These are phyloP conservation scores for Hawksworthiomyces lignivorus DNA, from an alignment of 2,329 filamentous ascomycete species.

Conservation along the genomic window DNA sequence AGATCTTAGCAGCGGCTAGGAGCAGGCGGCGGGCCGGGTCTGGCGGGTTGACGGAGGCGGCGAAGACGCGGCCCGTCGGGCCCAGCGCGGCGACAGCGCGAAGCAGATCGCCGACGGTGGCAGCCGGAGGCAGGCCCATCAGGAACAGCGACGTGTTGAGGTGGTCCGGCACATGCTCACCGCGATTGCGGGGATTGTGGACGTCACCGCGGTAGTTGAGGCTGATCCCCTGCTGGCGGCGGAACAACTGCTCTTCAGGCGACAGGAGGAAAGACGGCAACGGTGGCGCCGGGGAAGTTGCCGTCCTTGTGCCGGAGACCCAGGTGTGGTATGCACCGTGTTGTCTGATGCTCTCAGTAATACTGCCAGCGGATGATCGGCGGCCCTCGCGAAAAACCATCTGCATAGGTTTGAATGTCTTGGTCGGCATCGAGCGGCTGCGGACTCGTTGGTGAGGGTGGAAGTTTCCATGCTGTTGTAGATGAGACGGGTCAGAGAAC, in stretches of 20 bases:
- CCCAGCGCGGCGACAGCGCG: constrained; percentile 9
- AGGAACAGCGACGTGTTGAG: constrained; percentile 14
- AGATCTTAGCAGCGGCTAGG: constrained; percentile 12
- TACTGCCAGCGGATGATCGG: constrained; percentile 6
- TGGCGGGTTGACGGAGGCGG: constrained; percentile 12
- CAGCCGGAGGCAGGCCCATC: constrained; percentile 11
- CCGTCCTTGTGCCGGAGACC: background rate
- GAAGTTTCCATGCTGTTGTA: too few relatives aligned
- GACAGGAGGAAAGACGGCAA: background rate
- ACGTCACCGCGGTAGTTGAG: constrained; percentile 15
- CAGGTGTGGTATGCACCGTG: too few relatives aligned
- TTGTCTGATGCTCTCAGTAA: background rate
- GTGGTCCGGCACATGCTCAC: constrained; percentile 12
- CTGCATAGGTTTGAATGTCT: constrained; percentile 13
- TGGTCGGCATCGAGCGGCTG: background rate
- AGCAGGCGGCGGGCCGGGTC: constrained; percentile 12
- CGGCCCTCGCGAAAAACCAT: constrained; percentile 12
- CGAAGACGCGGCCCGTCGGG: constrained; percentile 13
- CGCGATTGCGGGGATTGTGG: constrained; percentile 14
- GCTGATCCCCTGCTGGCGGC: constrained; percentile 12
- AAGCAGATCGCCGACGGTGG: constrained; percentile 11
- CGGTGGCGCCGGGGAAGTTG: background rate
- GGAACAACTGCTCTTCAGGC: constrained; percentile 9
- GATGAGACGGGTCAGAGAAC: too few relatives aligned
- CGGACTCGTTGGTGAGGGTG: too few relatives aligned